These are phyloP conservation scores for Yamadazyma olivae DNA, from an alignment of 805 yeast species.

Conservation along the genomic window DNA sequence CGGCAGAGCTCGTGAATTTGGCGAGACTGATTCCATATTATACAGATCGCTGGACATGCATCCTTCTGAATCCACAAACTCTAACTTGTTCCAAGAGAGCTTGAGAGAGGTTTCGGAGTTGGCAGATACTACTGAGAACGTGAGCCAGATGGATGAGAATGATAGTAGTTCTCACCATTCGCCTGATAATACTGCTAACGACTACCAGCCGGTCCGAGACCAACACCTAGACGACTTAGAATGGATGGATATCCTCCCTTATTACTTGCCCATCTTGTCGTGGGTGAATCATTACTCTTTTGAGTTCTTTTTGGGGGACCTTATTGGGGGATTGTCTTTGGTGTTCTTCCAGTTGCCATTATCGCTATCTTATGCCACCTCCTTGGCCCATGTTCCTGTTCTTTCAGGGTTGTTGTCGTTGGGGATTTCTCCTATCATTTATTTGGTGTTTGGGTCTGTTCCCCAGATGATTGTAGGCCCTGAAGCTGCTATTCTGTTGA, in stretches of 20 bases:
- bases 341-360: conserved; percentile 92
- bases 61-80: not conserved
- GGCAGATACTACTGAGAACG: not conserved
- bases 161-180: not conserved
- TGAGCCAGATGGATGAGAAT: not conserved
- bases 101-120: not conserved
- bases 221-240: conserved; percentile 18
- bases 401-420: conserved; percentile 37
- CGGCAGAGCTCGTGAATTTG: conserved; percentile 2
- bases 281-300: conserved; percentile 59
- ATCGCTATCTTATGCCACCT: conserved; percentile 45
- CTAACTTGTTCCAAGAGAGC: not conserved
- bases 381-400: conserved; percentile 43
- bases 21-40: conserved; percentile 5
- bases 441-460: conserved; percentile 40
- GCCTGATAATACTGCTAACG: not conserved
- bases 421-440: conserved; percentile 38
- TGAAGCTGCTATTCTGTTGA: conserved; percentile 42
- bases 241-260: conserved; percentile 43
- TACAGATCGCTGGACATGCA: not conserved
- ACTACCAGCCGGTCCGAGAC: conserved; percentile 21
- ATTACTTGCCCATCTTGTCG: conserved; percentile 63
- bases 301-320: conserved; percentile 52
- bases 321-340: conserved; percentile 79
- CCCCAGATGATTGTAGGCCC: conserved; percentile 49